These are phyloP conservation scores for Malassezia cuniculi DNA, from an alignment of 1,284 basidiomycete genomes.

Conservation along the genomic window DNA sequence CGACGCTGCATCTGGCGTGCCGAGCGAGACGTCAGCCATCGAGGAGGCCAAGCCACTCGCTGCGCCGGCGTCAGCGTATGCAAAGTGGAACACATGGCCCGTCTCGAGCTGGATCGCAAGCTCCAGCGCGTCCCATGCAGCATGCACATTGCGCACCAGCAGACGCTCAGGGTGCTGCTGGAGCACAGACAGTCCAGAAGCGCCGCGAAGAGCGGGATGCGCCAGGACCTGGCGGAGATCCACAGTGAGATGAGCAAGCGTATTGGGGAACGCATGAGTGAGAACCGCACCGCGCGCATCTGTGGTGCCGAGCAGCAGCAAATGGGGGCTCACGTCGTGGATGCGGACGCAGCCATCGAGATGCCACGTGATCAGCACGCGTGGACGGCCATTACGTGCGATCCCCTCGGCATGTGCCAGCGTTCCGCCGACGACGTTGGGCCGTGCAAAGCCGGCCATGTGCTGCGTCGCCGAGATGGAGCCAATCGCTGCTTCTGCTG, in stretches of 20 bases:
- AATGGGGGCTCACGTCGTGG: conserved; percentile 34
- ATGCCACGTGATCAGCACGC: conserved; percentile 37
- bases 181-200: conserved; percentile 20
- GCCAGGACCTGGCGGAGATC: conserved; percentile 15
- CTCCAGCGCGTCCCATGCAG: conserved; percentile 31
- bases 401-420: conserved; percentile 6
- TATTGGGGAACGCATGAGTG: conserved; percentile 24
- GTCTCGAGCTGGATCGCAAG: conserved; percentile 21
- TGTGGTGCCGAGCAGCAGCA: conserved; percentile 25
- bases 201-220: conserved; percentile 16
- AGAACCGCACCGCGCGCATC: conserved; percentile 18
- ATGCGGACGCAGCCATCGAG: conserved; percentile 38
- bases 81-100: conserved; percentile 25
- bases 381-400: conserved; percentile 11
- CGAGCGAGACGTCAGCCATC: background rate
- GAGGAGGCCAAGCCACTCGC: background rate
- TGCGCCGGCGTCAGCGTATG: background rate
- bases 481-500: conserved; percentile 2
- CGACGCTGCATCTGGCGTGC: background rate
- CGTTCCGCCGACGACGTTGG: conserved; percentile 4
- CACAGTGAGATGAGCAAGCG: conserved; percentile 36
- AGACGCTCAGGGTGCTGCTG: conserved; percentile 13
- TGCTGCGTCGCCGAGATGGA: background rate
- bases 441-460: conserved; percentile 11
- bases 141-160: conserved; percentile 19